Base-by-base conservation (phyloP, 345 rosid species). In the Anacardium occidentale region DNA sequence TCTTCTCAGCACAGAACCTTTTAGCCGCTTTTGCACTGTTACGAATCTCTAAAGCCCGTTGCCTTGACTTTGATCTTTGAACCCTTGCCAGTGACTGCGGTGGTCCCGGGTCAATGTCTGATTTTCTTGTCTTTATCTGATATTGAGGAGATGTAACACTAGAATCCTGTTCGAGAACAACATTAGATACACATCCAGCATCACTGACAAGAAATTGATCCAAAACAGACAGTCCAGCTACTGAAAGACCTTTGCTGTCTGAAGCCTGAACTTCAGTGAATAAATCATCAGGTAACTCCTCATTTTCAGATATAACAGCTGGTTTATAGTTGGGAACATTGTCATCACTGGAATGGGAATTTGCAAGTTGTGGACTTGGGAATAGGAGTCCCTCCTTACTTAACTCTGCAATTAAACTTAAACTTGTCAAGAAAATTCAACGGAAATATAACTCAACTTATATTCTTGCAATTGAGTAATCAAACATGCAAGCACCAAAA, bases 61-160 rank as follows among this genome's bases (percentile, higher is more conserved):
- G 94, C 82, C 97, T 91, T 52, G 93, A 84, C 77, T 76, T 90
- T 18, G 97, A 90, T 75, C 94, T 92, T 74, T 86, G 89, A 79
- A 89, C 74, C 71, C 79, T 92, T 40, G 83, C 87, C 76, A 87
- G 75, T 50, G 97, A 84, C 66, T 75, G 74, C 66, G 75, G 74
- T 48, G 79, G 80, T 61, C 82, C 83, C 52, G 75, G 74, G 70
- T 65, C 54, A 73, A 64, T 51, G 68, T 69, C 81, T 32, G 80
- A 76, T 48, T 71, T 70, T 63, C 62, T 71, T 68, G 76, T 76
- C 45, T 81, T 79, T 70, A 61, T 79, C 71, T 78, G 78, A 80
- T 76, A 75, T 65, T 64, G 76, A 7, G 85, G 93, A 81, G 96
- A 74, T 29, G 67, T 71, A 70, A 70, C 77, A 76, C 74, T 62